Evolutionary conservation across 2,329 filamentous ascomycete genomes (phyloP).

Genomic region (Penicillium sp.): DNA sequence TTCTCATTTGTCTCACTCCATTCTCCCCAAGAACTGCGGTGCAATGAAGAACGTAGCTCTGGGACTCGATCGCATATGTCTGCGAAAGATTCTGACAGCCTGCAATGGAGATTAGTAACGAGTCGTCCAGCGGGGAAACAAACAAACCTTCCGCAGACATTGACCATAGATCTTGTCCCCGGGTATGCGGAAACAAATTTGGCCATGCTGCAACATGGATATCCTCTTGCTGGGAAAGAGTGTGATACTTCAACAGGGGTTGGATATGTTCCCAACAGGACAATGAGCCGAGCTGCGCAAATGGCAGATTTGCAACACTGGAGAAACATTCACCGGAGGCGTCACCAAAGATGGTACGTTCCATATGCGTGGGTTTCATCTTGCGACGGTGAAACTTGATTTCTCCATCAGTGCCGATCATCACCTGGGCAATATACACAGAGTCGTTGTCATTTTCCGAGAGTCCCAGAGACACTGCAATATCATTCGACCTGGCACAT

Average conservation of each 20-base stretch:
- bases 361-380: slow-evolving; percentile 60
- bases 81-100: slow-evolving; percentile 52
- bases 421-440: slow-evolving; percentile 17
- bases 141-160: slow-evolving; percentile 36
- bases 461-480: slow-evolving; percentile 12
- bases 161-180: slow-evolving; percentile 30
- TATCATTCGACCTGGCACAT: slow-evolving; percentile 2
- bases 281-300: slow-evolving; percentile 50
- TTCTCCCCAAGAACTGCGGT: slow-evolving; percentile 53
- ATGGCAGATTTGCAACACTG: slow-evolving; percentile 44
- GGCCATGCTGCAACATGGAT: slow-evolving; percentile 58
- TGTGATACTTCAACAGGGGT: slow-evolving; percentile 56
- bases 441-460: slow-evolving; percentile 9
- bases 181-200: slow-evolving; percentile 22
- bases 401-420: slow-evolving; percentile 11
- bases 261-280: slow-evolving; percentile 59
- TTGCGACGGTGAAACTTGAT: slow-evolving; percentile 36
- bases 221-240: slow-evolving; percentile 48
- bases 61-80: slow-evolving; percentile 62
- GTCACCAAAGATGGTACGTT: slow-evolving; percentile 57
- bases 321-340: slow-evolving; percentile 43
- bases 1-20: slow-evolving; percentile 51
- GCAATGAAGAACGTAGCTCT: slow-evolving; percentile 59
- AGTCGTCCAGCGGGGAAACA: not conserved
- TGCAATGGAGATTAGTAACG: not conserved